Conservation (phyloP, 1,284 basidiomycete genomes). For the Phellopilus nigrolimitatus region DNA sequence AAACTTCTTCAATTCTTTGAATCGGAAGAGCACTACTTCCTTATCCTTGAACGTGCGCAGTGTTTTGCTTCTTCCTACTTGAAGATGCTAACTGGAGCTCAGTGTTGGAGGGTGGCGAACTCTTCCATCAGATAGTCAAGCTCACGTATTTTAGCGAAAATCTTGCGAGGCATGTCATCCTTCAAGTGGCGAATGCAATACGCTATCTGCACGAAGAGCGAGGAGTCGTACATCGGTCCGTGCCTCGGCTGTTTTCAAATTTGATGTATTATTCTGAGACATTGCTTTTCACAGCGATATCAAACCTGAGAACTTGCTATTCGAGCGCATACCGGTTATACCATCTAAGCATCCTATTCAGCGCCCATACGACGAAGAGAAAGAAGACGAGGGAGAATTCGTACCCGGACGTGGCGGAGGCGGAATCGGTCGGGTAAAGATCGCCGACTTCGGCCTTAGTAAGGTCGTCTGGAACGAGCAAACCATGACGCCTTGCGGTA, state of each 20-base stretch:
- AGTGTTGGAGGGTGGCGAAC: slow-evolving; percentile 97
- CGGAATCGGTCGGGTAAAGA: slow-evolving; percentile 97
- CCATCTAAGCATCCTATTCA: slow-evolving; percentile 76
- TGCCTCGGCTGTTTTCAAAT: not conserved
- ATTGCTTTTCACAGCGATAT: slow-evolving; percentile 61
- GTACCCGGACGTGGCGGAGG: slow-evolving; percentile 89
- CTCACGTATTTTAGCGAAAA: slow-evolving; percentile 98
- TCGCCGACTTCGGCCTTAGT: slow-evolving; percentile 97
- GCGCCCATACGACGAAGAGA: slow-evolving; percentile 96
- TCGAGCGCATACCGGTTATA: slow-evolving; percentile 89
- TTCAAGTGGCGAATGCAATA: slow-evolving; percentile 95
- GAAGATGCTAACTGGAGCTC: slow-evolving; percentile 9
- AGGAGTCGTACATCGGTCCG: slow-evolving; percentile 88
- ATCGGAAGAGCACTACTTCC: slow-evolving; percentile 90
- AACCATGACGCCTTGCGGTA: slow-evolving; percentile 99
- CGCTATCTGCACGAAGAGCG: slow-evolving; percentile 96
- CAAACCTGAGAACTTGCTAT: slow-evolving; percentile 97
- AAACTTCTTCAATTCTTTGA: slow-evolving; percentile 89
- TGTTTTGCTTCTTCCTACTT: not conserved
- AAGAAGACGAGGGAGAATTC: slow-evolving; percentile 98
- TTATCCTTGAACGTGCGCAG: slow-evolving; percentile 83
- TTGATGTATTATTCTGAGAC: not conserved
- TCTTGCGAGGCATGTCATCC: slow-evolving; percentile 91
- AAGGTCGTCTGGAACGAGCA: slow-evolving; percentile 99
- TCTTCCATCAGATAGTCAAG: slow-evolving; percentile 99